Evolutionary conservation across 2,329 filamentous ascomycete genomes (phyloP).

Genomic region (Aureobasidium melanogenum): DNA sequence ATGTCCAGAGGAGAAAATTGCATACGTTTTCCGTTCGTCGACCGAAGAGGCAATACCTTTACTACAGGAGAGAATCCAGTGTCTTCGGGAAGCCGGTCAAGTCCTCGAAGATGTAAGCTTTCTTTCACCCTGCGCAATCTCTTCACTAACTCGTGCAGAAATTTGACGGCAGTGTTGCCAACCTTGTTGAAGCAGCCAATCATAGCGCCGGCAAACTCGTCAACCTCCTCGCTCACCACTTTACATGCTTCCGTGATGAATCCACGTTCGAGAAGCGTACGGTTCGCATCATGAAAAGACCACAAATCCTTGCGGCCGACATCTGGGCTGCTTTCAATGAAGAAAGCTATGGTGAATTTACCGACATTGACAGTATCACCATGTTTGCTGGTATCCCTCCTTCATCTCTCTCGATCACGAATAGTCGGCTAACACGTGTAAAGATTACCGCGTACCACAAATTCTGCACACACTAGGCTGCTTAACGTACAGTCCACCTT

Average conservation of each 20-base stretch:
- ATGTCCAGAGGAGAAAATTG: conserved; percentile 58
- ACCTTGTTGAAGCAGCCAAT: conserved; percentile 64
- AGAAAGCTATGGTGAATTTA: conserved; percentile 66
- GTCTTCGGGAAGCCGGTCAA: conserved; percentile 72
- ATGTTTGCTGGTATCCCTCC: conserved; percentile 68
- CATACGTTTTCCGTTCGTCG: conserved; percentile 73
- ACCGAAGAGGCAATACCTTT: conserved; percentile 84
- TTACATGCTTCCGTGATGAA: conserved; percentile 80
- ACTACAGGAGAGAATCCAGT: conserved; percentile 65
- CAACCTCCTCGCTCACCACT: conserved; percentile 73
- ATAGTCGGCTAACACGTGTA: not conserved
- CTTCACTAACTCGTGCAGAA: conserved; percentile 39
- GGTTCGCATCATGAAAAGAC: conserved; percentile 82
- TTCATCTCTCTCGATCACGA: not conserved
- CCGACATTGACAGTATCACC: conserved; percentile 89
- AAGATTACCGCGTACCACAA: conserved; percentile 91
- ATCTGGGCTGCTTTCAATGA: conserved; percentile 94
- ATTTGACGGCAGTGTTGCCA: conserved; percentile 65
- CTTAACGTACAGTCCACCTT: conserved; percentile 70
- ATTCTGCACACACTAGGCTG: conserved; percentile 78
- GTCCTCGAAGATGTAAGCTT: conserved; percentile 64
- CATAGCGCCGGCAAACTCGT: conserved; percentile 77
- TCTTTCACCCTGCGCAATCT: not conserved
- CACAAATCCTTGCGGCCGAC: conserved; percentile 93
- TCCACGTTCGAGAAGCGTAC: conserved; percentile 62